Base-by-base conservation (phyloP, 2,329 filamentous ascomycete genomes). In the Sporothrix variecibatus region DNA sequence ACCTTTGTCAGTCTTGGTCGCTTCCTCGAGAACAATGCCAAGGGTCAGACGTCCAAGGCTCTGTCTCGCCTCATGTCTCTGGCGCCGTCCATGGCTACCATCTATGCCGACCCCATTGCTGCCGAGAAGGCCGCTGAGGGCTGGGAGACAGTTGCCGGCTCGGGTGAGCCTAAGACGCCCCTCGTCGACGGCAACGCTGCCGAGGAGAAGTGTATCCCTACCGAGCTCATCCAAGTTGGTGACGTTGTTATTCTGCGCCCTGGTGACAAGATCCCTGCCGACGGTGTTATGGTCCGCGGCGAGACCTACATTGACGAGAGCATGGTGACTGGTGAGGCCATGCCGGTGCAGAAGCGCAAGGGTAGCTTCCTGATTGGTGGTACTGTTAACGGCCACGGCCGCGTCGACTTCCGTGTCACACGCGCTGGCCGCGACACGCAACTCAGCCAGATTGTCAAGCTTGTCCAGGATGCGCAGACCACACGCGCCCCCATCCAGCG, bases 401-500 rank as follows among this genome's bases (percentile, higher is more conserved):
- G 95, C 67, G 86, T 98, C 53, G 96, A 98, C 81, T 96, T 98
- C 82, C 91, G 93, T 60, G 96, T 99, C 75, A 97, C 93, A 3
- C 90, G 95, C 78, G 95, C 95, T 49, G 96, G 96, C 68, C 92
- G 95, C 76, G 95, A 99, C 80, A 99, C 96, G 0, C 95, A 98
- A 81, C 91, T 99, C 73, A 97, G 94, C 82, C 96, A 98, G 83
- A 99, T 99, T 77, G 96, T 99, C 76, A 96, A 95, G 82, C 89
- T 98, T n/a, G 96, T 99, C 0, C 96, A 99, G 82, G 94, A 98
- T 81, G 96, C 96, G 2, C 96, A 99, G 82, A 98, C 95, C 2
- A 95, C 91, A 71, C 90, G 96, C 53, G 96, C 96, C 8, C 96
- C 96, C 0, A 99, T 99, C 75, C 96, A 99, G 82, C 90, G 94